Conservation (phyloP, 768 basidiomycete genomes). For the Exidia glandulosa region DNA sequence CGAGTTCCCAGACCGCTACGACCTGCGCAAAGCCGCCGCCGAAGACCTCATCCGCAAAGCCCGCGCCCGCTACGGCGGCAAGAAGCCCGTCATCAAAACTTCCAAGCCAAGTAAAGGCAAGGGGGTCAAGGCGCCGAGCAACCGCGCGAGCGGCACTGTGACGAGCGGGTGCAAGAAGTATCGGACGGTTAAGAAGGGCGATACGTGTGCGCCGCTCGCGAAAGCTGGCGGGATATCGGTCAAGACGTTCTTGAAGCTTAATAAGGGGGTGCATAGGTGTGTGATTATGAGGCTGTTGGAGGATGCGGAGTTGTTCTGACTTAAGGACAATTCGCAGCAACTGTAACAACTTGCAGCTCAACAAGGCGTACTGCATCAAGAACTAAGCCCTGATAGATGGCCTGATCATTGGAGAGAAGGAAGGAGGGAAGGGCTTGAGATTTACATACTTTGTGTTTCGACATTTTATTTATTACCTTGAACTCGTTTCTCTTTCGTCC, state of each 20-base stretch:
- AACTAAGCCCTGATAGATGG: no score
- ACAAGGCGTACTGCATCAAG: no score
- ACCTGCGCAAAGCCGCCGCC: neutral
- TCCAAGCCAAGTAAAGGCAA: neutral
- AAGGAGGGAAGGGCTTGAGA: no score
- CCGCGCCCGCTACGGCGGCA: neutral
- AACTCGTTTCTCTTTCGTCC: no score
- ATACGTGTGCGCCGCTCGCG: neutral
- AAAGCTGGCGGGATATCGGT: neutral
- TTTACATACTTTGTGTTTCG: no score
- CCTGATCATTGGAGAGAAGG: no score
- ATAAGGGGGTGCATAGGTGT: neutral
- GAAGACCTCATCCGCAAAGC: neutral
- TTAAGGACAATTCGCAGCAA: no score
- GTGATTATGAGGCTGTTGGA: no score
- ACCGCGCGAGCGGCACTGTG: neutral
- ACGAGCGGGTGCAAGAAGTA: neutral
- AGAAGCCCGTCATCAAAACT: neutral
- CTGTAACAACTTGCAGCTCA: no score
- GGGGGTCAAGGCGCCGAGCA: neutral
- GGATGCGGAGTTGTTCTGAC: no score
- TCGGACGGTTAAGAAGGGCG: neutral
- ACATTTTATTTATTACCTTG: no score
- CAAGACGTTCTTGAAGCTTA: neutral
- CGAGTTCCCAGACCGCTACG: neutral